Percentiles rank a stretch among this genome's conserved stretches.
Evolutionary conservation across 2,329 filamentous ascomycete genomes (phyloP).

Genomic region (Diaporthe batatas): DNA sequence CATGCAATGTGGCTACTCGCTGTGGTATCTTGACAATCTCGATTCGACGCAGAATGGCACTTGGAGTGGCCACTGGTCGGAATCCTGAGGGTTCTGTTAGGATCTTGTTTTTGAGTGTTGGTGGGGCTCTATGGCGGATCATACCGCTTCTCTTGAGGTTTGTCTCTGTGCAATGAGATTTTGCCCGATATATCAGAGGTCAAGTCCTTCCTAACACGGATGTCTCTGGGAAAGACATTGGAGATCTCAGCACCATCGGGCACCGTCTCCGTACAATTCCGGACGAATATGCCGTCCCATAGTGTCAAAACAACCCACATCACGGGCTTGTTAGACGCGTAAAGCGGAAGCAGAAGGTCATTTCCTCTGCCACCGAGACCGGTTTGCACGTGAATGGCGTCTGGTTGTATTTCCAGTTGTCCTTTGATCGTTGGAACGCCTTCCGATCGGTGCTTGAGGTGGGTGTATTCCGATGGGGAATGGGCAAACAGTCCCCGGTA

Average conservation of each 20-base stretch:
- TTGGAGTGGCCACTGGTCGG: too few relatives aligned
- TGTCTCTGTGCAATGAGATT: not conserved
- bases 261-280: not conserved
- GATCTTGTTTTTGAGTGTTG: too few relatives aligned
- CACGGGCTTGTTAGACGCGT: not conserved
- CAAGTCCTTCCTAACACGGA: not conserved
- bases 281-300: conserved; percentile 1
- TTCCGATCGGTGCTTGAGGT: not conserved
- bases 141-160: too few relatives aligned
- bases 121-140: too few relatives aligned
- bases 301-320: conserved; percentile 1
- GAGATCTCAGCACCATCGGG: not conserved
- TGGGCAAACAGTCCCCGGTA: conserved; percentile 26
- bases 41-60: too few relatives aligned
- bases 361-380: not conserved
- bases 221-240: not conserved
- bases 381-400: not conserved
- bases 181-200: not conserved
- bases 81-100: too few relatives aligned
- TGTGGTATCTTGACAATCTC: not conserved
- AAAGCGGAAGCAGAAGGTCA: not conserved
- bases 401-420: not conserved
- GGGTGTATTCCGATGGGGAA: conserved; percentile 19
- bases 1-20: not conserved
- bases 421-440: not conserved